Base-by-base conservation (phyloP, 345 rosid species). In the Euphorbia pulcherrima region DNA sequence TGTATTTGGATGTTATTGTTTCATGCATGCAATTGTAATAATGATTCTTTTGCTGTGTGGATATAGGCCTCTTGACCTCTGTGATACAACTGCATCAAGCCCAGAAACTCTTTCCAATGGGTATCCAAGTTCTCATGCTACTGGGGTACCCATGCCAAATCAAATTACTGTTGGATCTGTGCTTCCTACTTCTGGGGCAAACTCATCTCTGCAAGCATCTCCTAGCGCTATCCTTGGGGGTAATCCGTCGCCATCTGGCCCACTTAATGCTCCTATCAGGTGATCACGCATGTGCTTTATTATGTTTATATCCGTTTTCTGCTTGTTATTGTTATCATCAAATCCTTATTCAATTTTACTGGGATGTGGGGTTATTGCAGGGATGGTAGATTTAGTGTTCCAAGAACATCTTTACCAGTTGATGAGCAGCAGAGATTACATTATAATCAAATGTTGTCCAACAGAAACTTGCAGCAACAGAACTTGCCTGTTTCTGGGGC, bases 1-100 rank as follows among this genome's bases (percentile, higher is more conserved):
- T 64, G 26, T 50, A 24, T 63, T 21, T 47, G 20, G 33, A 3
- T 69, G 50, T 46, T 30, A 41, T 65, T 68, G 24, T 65, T 27
- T 69, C 59, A 30, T 73, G 60, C 67, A 33, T 47, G 35, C 35
- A 16, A 28, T 56, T 71, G 68, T 53, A 65, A 60, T 60, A 18
- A 69, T 52, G 75, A 67, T 61, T 76, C 46, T 63, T 60, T 69
- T 79, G 28, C 68, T 71, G 64, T 79, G 65, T 71, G 78, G 79
- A 76, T 85, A 85, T 79, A 95, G 99, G 91, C 99, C 99, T 62
- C 89, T 87, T 74, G 98, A 95, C 83, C 83, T 95, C 68, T 87
- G 89, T 78, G 96, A 95, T 77, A 77, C 70, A 51, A 69, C 86
- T 71, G 70, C 83, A 64, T 77, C 93, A 56, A 88, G 81, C 77